Conservation (phyloP, 1,139 yeast genomes). For the Candida labiduridarum region DNA sequence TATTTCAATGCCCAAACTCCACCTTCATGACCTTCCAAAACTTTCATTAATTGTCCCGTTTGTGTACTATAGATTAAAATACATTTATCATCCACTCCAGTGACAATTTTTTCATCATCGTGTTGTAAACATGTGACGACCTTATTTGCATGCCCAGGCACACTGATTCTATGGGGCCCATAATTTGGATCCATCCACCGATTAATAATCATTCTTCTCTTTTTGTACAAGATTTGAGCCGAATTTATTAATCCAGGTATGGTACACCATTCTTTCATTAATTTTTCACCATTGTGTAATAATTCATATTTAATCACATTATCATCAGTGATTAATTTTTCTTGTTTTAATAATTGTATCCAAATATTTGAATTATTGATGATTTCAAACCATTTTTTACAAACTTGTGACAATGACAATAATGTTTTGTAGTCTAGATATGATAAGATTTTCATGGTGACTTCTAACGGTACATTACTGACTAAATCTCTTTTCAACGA, state of each 20-base stretch:
- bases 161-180: conserved; percentile 68
- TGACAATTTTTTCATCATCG: conserved; percentile 86
- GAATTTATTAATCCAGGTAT: conserved; percentile 23
- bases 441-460: conserved; percentile 68
- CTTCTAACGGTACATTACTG: conserved; percentile 71
- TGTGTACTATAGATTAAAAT: conserved; percentile 80
- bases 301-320: conserved; percentile 40
- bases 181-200: conserved; percentile 85
- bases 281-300: conserved; percentile 22
- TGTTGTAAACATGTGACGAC: conserved; percentile 94
- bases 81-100: conserved; percentile 88
- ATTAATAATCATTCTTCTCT: conserved; percentile 62
- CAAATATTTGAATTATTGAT: conserved; percentile 64
- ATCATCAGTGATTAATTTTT: conserved; percentile 50
- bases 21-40: conserved; percentile 88
- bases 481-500: conserved; percentile 76
- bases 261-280: conserved; percentile 37
- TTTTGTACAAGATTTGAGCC: conserved; percentile 63
- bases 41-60: conserved; percentile 68
- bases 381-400: conserved; percentile 66
- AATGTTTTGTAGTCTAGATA: conserved; percentile 68
- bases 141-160: conserved; percentile 69
- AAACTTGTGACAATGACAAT: conserved; percentile 64
- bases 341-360: conserved; percentile 56
- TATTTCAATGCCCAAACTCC: conserved; percentile 99